These are phyloP conservation scores for Candida awuae DNA, from an alignment of 805 yeast genomes.

Conservation along the genomic window DNA sequence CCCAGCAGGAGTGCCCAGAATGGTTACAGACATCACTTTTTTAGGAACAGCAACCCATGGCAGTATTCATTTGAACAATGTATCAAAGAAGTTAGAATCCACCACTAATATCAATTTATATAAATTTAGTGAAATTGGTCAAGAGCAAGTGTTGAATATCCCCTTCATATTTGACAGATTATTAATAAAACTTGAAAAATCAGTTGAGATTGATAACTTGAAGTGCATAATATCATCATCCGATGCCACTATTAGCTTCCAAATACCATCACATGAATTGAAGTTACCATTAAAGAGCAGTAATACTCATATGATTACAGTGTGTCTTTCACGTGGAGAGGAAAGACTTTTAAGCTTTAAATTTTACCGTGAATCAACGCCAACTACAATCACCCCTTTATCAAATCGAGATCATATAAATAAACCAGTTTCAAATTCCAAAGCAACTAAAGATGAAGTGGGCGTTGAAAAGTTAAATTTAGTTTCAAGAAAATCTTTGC, in stretches of 20 bases:
- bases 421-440: no score
- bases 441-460: background rate
- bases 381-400: background rate
- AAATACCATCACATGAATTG: background rate
- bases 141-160: background rate
- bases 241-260: background rate
- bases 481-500: background rate
- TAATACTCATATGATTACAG: background rate
- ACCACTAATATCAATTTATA: background rate
- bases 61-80: conserved; percentile 1
- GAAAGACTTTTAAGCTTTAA: background rate
- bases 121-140: background rate
- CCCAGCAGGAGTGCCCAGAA: background rate
- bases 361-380: conserved; percentile 7
- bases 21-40: conserved; percentile 1
- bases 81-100: background rate
- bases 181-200: background rate
- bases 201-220: background rate
- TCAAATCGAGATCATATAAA: no score
- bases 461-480: no score
- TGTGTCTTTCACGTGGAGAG: background rate
- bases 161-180: conserved; percentile 6
- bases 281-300: conserved; percentile 6
- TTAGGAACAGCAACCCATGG: conserved; percentile 4
- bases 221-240: background rate